A percentile compares a stretch with the other conserved stretches of the same genome.
Conservation (phyloP, 2,329 filamentous ascomycete species). For the Penicillium digitatum region DNA sequence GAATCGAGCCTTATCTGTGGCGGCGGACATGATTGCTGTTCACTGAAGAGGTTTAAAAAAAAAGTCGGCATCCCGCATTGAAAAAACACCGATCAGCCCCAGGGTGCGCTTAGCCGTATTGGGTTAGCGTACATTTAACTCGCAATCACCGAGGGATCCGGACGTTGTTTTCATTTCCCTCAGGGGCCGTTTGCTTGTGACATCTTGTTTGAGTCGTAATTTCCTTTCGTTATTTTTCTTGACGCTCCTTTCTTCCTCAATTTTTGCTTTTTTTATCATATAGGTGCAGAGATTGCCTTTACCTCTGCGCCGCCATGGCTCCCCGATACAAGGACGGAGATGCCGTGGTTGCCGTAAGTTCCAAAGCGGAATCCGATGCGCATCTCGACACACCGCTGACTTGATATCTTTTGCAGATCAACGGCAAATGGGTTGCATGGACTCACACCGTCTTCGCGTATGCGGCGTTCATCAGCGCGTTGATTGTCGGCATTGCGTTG, state of each 20-base stretch:
- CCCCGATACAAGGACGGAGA: slow-evolving; percentile 61
- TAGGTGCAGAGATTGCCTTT: slow-evolving; percentile 16
- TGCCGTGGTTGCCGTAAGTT: slow-evolving; percentile 56
- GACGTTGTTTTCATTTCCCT: slow-evolving; percentile 25
- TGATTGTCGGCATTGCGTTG: slow-evolving; percentile 72
- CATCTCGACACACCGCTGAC: slow-evolving; percentile 26
- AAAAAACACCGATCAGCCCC: slow-evolving; percentile 19
- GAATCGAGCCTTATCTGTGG: slow-evolving; percentile 91
- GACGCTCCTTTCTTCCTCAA: slow-evolving; percentile 14
- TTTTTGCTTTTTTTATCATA: slow-evolving; percentile 8
- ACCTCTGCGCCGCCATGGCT: slow-evolving; percentile 48
- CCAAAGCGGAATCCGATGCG: slow-evolving; percentile 9
- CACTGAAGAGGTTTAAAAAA: slow-evolving; percentile 12
- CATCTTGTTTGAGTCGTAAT: slow-evolving; percentile 16
- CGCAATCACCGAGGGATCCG: slow-evolving; percentile 23
- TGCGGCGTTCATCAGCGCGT: slow-evolving; percentile 75
- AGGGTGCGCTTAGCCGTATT: slow-evolving; percentile 19
- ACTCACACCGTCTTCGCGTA: slow-evolving; percentile 81
- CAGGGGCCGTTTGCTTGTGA: slow-evolving; percentile 29
- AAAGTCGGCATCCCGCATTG: slow-evolving; percentile 34
- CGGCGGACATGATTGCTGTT: slow-evolving; percentile 63
- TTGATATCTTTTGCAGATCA: slow-evolving; percentile 52
- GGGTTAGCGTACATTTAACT: slow-evolving; percentile 16
- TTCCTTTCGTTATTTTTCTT: slow-evolving; percentile 27
- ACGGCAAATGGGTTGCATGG: slow-evolving; percentile 87